Evolutionary conservation across 345 rosid species (phyloP).

Genomic region (Brassica incana): DNA sequence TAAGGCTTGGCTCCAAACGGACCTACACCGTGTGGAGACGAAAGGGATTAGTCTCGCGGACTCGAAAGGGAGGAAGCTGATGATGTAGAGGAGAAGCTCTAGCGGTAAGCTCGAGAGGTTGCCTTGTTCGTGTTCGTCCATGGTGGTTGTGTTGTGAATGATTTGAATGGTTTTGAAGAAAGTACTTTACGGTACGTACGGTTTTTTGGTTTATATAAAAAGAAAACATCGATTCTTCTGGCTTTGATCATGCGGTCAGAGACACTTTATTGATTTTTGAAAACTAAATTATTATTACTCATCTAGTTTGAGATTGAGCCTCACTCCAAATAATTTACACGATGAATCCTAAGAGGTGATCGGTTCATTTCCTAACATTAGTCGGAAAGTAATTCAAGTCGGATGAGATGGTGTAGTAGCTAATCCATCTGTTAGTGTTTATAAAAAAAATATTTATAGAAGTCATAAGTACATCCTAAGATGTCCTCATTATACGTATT

Average conservation of each 20-base stretch:
- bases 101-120: constrained; percentile 52
- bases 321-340: no score
- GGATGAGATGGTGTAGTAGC: no score
- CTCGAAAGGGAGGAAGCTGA: constrained; percentile 57
- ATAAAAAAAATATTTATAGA: no score
- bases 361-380: no score
- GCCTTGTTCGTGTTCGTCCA: constrained; percentile 38
- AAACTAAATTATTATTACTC: no score
- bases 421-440: no score
- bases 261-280: constrained; percentile 1
- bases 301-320: no score
- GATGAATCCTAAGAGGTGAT: no score
- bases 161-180: constrained; percentile 8
- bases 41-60: constrained; percentile 58
- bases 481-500: no score
- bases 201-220: constrained; percentile 8
- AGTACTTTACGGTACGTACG: constrained; percentile 17
- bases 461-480: no score
- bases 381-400: no score
- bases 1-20: constrained; percentile 50
- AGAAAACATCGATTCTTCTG: neutral
- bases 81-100: constrained; percentile 56
- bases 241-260: no score
- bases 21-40: constrained; percentile 52
- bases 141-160: constrained; percentile 2